Conservation (phyloP, 2,329 filamentous ascomycete species). For the Ceratocystiopsis brevicomis region DNA sequence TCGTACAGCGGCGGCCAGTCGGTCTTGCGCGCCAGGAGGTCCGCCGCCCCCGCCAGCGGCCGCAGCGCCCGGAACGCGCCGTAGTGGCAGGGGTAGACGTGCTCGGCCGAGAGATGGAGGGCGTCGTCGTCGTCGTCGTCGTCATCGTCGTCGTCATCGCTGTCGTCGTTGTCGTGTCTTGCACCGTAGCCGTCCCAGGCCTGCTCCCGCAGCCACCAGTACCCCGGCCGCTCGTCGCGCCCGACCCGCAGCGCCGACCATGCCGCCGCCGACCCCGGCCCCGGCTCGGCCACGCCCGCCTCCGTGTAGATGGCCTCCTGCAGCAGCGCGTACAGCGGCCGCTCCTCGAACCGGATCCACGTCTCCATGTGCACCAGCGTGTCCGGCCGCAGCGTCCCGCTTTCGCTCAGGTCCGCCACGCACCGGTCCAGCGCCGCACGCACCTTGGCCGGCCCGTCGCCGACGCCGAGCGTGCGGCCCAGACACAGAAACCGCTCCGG, state of each 20-base stretch:
- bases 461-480: constrained; percentile 8
- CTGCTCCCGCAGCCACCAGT: constrained; percentile 6
- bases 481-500: constrained; percentile 7
- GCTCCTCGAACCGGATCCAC: constrained; percentile 8
- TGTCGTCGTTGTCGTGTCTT: too few species aligned
- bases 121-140: too few species aligned
- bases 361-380: constrained; percentile 1
- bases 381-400: neutral
- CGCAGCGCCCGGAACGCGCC: constrained; percentile 6
- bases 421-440: neutral
- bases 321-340: constrained; percentile 10
- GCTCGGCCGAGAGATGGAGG: constrained; percentile 9
- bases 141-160: too few species aligned
- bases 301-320: constrained; percentile 11
- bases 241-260: constrained; percentile 7
- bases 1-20: constrained; percentile 7
- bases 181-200: constrained; percentile 4
- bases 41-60: constrained; percentile 1
- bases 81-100: constrained; percentile 11
- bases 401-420: neutral
- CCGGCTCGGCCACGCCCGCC: neutral
- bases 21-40: constrained; percentile 2
- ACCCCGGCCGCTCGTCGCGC: neutral
- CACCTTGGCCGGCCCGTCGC: constrained; percentile 2
- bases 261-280: neutral